A percentile compares a stretch with the other conserved stretches of the same genome.
These are phyloP conservation scores for Boletellus deceptivus DNA, from an alignment of 1,284 basidiomycete genomes.

Conservation along the genomic window DNA sequence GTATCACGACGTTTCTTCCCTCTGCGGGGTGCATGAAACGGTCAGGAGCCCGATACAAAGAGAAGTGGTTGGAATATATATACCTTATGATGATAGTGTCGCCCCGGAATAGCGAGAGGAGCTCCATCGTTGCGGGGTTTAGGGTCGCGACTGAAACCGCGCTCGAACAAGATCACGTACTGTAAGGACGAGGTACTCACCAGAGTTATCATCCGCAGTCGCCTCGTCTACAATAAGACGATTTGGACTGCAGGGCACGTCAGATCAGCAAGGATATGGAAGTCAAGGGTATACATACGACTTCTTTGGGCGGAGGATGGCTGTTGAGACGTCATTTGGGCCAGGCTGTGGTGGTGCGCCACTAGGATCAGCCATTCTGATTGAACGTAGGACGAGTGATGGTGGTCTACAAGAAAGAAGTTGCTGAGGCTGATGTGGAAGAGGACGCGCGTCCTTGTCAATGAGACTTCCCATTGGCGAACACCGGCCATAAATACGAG, in stretches of 20 bases:
- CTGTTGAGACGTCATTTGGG: slow-evolving; percentile 85
- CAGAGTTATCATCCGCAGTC: slow-evolving; percentile 89
- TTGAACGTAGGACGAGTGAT: slow-evolving; percentile 7
- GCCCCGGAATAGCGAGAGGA: slow-evolving; percentile 90
- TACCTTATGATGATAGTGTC: slow-evolving; percentile 92
- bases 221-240: slow-evolving; percentile 94
- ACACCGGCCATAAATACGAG: slow-evolving; percentile 14
- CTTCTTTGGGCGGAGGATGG: slow-evolving; percentile 93
- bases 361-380: slow-evolving; percentile 70
- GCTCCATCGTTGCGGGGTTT: slow-evolving; percentile 96
- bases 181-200: slow-evolving; percentile 40
- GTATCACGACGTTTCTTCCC: slow-evolving; percentile 96
- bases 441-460: slow-evolving; percentile 45
- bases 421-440: slow-evolving; percentile 6
- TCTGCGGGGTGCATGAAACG: slow-evolving; percentile 38
- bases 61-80: slow-evolving; percentile 17
- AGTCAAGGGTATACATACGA: slow-evolving; percentile 60
- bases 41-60: slow-evolving; percentile 3
- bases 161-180: slow-evolving; percentile 3
- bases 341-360: slow-evolving; percentile 74
- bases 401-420: slow-evolving; percentile 20
- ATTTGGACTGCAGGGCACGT: slow-evolving; percentile 67
- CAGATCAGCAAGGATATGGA: slow-evolving; percentile 10
- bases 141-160: slow-evolving; percentile 76
- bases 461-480: slow-evolving; percentile 1